Evolutionary conservation across 169 alveolate species (phyloP).

Genomic region (Cryptosporidium sp.): DNA sequence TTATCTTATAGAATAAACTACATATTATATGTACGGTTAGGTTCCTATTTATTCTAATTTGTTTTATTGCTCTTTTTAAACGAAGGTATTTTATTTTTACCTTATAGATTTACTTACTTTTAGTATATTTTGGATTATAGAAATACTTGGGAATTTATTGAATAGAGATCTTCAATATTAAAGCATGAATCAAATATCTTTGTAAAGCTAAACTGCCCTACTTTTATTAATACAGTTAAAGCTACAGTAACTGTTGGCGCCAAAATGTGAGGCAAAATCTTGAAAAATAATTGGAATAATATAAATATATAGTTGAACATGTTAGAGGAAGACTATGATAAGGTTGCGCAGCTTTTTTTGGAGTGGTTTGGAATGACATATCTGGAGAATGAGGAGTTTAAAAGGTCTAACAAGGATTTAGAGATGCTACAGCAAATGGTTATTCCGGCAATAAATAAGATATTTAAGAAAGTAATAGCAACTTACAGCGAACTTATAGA

Average conservation of each 20-base stretch:
- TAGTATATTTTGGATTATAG: not conserved
- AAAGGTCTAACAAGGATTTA: slow-evolving; percentile 21
- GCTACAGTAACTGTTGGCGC: not conserved
- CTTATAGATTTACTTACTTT: not conserved
- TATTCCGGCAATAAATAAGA: slow-evolving; percentile 47
- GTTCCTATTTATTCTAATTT: not conserved
- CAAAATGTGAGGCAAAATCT: not conserved
- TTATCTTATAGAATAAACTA: not conserved
- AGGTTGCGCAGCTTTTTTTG: slow-evolving; percentile 22
- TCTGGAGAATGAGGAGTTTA: slow-evolving; percentile 25
- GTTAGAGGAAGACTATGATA: slow-evolving; percentile 33
- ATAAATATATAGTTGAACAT: not conserved
- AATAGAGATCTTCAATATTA: no score
- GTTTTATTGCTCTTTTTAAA: not conserved
- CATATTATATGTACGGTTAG: not conserved
- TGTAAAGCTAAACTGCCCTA: no score
- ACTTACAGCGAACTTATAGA: slow-evolving; percentile 34
- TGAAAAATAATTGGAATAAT: not conserved
- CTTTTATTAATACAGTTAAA: no score
- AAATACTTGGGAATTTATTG: no score
- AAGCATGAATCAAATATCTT: not conserved
- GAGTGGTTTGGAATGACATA: slow-evolving; percentile 47
- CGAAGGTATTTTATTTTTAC: not conserved
- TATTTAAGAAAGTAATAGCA: slow-evolving; percentile 18
- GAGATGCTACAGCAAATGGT: slow-evolving; percentile 32